A percentile compares a stretch with the other conserved stretches of the same genome.
Conservation (phyloP, 179 eudicot genomes). For the Spergularia azorica region DNA sequence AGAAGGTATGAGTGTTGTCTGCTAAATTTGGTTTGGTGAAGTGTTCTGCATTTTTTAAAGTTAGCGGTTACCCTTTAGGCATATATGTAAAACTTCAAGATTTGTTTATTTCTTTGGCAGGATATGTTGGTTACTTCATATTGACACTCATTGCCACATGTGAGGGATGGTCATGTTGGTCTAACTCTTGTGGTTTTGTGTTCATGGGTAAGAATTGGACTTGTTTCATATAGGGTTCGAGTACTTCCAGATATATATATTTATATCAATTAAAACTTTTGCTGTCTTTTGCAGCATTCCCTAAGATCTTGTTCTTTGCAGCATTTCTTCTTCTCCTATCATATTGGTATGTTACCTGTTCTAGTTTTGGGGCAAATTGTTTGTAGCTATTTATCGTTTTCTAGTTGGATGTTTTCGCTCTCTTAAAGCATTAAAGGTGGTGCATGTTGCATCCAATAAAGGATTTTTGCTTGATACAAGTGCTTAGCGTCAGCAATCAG, state of each 20-base stretch:
- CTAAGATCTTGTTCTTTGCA: conserved; percentile 77
- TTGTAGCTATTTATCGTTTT: neutral
- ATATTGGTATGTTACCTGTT: conserved; percentile 64
- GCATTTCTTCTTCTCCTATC: conserved; percentile 92
- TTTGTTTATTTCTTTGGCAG: conserved; percentile 46
- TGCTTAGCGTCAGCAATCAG: neutral
- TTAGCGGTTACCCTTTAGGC: neutral
- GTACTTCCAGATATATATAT: conserved; percentile 6
- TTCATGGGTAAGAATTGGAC: conserved; percentile 64
- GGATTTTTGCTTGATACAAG: neutral
- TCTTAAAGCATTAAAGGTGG: neutral
- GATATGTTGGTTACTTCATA: conserved; percentile 63
- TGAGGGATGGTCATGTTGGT: conserved; percentile 87
- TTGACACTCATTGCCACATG: conserved; percentile 84
- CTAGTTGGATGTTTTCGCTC: neutral
- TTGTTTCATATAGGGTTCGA: conserved; percentile 5
- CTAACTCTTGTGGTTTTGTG: conserved; percentile 79
- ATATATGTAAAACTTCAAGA: neutral
- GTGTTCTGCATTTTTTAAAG: neutral
- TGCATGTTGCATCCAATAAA: neutral
- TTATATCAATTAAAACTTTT: neutral
- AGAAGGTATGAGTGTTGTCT: neutral
- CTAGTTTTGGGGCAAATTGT: conserved; percentile 14
- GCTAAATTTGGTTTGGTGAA: neutral
- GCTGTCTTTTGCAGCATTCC: conserved; percentile 62